These are phyloP conservation scores for Mycena crocata DNA, from an alignment of 768 basidiomycete genomes.

Conservation along the genomic window DNA sequence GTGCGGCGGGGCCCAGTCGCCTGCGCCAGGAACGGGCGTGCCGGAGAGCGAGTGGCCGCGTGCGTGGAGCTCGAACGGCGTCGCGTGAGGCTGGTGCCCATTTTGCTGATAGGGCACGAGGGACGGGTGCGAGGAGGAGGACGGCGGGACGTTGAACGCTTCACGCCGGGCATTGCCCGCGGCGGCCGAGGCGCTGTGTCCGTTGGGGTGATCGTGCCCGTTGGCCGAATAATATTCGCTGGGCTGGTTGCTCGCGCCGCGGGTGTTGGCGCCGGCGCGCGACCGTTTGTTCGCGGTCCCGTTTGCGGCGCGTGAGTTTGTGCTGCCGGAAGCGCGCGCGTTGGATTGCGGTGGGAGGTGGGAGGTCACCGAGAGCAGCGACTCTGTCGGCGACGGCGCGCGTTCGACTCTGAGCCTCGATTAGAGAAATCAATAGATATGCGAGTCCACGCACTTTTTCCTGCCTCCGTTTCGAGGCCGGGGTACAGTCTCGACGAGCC, in stretches of 20 bases:
- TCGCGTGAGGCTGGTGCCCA: constrained; percentile 49
- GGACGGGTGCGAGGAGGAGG: constrained; percentile 65
- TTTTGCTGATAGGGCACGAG: constrained; percentile 61
- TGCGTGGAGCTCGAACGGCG: constrained; percentile 55
- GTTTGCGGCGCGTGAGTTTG: constrained; percentile 39
- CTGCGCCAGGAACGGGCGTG: constrained; percentile 41
- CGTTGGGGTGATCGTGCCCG: constrained; percentile 43
- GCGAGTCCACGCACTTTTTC: constrained; percentile 64
- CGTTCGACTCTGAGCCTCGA: constrained; percentile 66
- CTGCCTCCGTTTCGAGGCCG: constrained; percentile 66
- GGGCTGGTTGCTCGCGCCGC: constrained; percentile 53
- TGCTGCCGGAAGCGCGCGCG: constrained; percentile 36
- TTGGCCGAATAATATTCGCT: constrained; percentile 47
- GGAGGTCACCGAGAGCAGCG: constrained; percentile 76
- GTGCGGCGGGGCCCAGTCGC: constrained; percentile 63
- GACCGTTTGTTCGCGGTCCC: constrained; percentile 57
- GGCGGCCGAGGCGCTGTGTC: constrained; percentile 28
- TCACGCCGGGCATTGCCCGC: constrained; percentile 47
- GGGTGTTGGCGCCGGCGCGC: constrained; percentile 53
- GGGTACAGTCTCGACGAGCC: constrained; percentile 55
- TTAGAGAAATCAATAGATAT: constrained; percentile 10
- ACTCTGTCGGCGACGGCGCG: constrained; percentile 77
- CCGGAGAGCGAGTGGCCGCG: constrained; percentile 45
- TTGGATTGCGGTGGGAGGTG: constrained; percentile 58
- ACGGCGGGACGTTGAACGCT: constrained; percentile 61